Percentiles rank a stretch among this genome's conserved stretches.
phyloP scores from a whole-genome alignment of 2,329 filamentous ascomycete species.

The Talaromyces albobiverticillius region DNA sequence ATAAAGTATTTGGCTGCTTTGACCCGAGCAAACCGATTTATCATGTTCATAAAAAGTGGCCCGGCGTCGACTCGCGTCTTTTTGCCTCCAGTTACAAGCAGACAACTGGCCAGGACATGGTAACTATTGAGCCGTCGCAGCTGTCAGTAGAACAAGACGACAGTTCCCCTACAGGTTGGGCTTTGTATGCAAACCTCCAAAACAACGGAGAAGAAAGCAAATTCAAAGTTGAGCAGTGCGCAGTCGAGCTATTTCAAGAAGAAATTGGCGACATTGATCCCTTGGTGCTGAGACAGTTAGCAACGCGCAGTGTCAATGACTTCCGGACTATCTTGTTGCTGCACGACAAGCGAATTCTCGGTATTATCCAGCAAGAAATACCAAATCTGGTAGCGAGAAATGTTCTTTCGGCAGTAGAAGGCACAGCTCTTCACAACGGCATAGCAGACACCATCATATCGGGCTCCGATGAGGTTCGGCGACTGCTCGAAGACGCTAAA shows the following conservation, averaged over 20 bases:
- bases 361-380: conserved; percentile 27
- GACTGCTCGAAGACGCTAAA: conserved; percentile 13
- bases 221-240: conserved; percentile 17
- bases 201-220: conserved; percentile 25
- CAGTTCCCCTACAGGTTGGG: conserved; percentile 3
- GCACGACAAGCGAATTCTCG: conserved; percentile 34
- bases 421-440: conserved; percentile 18
- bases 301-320: conserved; percentile 29
- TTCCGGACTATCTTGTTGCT: conserved; percentile 29
- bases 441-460: conserved; percentile 24
- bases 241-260: conserved; percentile 28
- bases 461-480: conserved; percentile 23
- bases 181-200: conserved; percentile 12
- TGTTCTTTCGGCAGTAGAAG: conserved; percentile 20
- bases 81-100: conserved; percentile 2
- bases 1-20: conserved; percentile 7
- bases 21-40: conserved; percentile 6
- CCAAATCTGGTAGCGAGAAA: conserved; percentile 18
- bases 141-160: conserved; percentile 2
- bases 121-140: conserved; percentile 8
- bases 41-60: conserved; percentile 13
- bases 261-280: conserved; percentile 22
- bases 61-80: conserved; percentile 10
- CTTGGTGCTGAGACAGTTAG: conserved; percentile 25
- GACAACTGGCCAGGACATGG: not conserved